A percentile compares a stretch with the other conserved stretches of the same genome.
Conservation (phyloP, 116 monocot genomes). For the Zostera marina region DNA sequence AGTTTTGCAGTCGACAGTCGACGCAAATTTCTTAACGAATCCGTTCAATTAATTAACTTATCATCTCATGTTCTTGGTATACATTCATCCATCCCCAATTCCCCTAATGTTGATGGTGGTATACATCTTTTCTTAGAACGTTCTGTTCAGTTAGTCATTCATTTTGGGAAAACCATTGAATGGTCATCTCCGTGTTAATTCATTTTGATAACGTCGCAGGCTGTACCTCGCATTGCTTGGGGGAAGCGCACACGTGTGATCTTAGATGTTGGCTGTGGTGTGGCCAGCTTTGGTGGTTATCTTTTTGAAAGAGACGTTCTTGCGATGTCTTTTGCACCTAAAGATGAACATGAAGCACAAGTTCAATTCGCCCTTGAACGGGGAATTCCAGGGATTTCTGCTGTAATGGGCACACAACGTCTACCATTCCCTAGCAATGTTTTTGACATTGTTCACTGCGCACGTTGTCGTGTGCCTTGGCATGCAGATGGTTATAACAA, state of each 20-base stretch:
- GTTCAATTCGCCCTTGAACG: slow-evolving; percentile 92
- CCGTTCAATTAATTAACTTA: too few relatives aligned
- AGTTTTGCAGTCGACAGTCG: too few relatives aligned
- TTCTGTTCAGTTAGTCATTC: too few relatives aligned
- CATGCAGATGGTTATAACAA: slow-evolving; percentile 48
- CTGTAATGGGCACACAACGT: slow-evolving; percentile 86
- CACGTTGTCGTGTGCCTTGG: slow-evolving; percentile 89
- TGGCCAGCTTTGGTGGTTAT: slow-evolving; percentile 87
- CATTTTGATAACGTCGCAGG: slow-evolving; percentile 16
- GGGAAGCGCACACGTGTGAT: slow-evolving; percentile 54
- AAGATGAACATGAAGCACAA: slow-evolving; percentile 91
- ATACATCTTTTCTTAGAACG: too few relatives aligned
- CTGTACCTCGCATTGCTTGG: slow-evolving; percentile 64
- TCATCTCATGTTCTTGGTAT: too few relatives aligned
- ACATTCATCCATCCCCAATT: too few relatives aligned
- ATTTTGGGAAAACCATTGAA: too few relatives aligned
- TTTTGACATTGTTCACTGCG: slow-evolving; percentile 85
- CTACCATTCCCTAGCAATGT: slow-evolving; percentile 61
- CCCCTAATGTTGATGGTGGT: too few relatives aligned
- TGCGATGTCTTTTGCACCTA: slow-evolving; percentile 94
- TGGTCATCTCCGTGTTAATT: background rate
- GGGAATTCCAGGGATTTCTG: slow-evolving; percentile 83
- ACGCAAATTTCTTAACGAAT: too few relatives aligned
- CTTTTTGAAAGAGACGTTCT: slow-evolving; percentile 70
- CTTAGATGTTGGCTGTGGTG: slow-evolving; percentile 92